Conservation (phyloP, 1,139 yeast genomes). For the Lodderomyces metapsilosis region DNA sequence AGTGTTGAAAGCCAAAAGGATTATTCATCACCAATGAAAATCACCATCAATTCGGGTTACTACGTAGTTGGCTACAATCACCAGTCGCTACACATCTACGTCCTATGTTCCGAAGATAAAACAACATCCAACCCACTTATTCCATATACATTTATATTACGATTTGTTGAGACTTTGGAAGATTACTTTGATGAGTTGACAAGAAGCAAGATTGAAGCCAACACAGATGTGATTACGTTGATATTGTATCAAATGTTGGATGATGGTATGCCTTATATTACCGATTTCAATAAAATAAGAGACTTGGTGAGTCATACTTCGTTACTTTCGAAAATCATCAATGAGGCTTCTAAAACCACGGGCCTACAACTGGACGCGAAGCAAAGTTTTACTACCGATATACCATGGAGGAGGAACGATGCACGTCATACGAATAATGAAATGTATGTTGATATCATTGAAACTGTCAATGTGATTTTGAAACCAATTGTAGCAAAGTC, state of each 20-base stretch:
- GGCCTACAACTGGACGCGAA: conserved; percentile 4
- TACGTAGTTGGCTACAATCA: conserved; percentile 9
- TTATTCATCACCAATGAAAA: conserved; percentile 11
- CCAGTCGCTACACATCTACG: conserved; percentile 9
- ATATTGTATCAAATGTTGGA: conserved; percentile 60
- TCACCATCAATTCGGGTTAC: conserved; percentile 10
- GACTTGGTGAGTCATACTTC: conserved; percentile 67
- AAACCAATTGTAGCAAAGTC: conserved; percentile 22
- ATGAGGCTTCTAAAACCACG: conserved; percentile 31
- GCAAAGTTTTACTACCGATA: conserved; percentile 16
- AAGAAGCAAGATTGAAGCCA: conserved; percentile 58
- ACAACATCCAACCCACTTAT: conserved; percentile 41
- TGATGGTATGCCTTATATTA: conserved; percentile 68
- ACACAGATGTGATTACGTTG: conserved; percentile 63
- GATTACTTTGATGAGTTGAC: conserved; percentile 62
- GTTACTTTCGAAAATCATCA: conserved; percentile 36
- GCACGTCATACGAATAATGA: conserved; percentile 74
- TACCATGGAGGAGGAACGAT: conserved; percentile 74
- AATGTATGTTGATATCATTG: conserved; percentile 74
- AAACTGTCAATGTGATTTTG: conserved; percentile 50
- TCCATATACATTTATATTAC: conserved; percentile 54
- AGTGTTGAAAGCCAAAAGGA: not conserved
- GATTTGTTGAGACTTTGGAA: conserved; percentile 51
- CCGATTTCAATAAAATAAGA: conserved; percentile 69
- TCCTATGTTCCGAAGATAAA: conserved; percentile 12